Conservation (phyloP, 768 basidiomycete genomes). For the Phlebiopsis gigantea region DNA sequence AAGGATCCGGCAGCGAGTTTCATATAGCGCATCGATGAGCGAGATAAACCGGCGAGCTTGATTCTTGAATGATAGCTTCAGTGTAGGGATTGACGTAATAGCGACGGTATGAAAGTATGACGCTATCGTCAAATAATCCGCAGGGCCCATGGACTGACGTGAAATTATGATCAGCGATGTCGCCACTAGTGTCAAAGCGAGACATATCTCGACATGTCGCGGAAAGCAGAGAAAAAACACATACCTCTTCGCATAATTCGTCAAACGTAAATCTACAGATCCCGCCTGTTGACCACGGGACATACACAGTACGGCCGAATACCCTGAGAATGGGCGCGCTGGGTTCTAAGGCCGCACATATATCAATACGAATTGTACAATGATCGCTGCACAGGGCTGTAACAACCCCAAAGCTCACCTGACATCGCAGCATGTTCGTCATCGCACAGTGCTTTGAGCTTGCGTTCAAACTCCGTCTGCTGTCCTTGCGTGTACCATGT, state of each 20-base stretch:
- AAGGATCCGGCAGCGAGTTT: constrained; percentile 33
- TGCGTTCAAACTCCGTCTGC: constrained; percentile 19
- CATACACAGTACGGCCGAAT: constrained; percentile 40
- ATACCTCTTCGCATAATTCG: constrained; percentile 41
- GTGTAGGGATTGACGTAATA: constrained; percentile 44
- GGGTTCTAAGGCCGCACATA: neutral
- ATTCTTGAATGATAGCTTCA: constrained; percentile 48
- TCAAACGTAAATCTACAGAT: constrained; percentile 44
- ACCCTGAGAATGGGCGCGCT: constrained; percentile 31
- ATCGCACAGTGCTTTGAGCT: constrained; percentile 2
- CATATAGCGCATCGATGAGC: constrained; percentile 55
- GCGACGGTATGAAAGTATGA: constrained; percentile 44
- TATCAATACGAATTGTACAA: neutral
- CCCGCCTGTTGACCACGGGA: constrained; percentile 38
- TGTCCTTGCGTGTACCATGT: constrained; percentile 31
- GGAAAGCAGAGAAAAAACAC: too few relatives aligned
- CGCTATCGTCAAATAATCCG: constrained; percentile 53
- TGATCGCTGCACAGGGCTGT: neutral
- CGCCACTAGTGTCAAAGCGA: too few relatives aligned
- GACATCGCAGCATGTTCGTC: neutral
- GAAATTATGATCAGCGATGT: neutral
- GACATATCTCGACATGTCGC: too few relatives aligned
- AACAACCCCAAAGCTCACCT: neutral
- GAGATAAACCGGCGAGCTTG: constrained; percentile 57
- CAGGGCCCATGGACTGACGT: constrained; percentile 42